phyloP scores from a whole-genome alignment of 805 yeast genomes.

The Torulaspora delbrueckii region DNA sequence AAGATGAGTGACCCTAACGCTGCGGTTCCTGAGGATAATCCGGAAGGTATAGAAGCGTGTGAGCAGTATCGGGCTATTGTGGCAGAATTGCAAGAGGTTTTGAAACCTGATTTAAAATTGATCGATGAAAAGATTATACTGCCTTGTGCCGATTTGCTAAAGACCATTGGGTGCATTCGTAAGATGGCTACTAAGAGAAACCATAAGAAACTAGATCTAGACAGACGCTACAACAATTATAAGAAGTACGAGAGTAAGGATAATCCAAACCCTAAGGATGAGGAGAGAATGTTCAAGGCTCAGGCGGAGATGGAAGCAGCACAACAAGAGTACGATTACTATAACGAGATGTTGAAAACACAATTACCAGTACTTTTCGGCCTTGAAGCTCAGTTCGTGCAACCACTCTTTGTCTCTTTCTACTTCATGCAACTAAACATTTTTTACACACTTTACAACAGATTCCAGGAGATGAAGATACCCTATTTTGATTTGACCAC shows the following conservation, averaged over 20 bases:
- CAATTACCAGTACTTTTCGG: conserved; percentile 86
- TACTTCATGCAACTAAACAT: conserved; percentile 97
- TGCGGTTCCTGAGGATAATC: conserved; percentile 84
- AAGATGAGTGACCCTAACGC: conserved; percentile 85
- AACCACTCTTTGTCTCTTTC: conserved; percentile 88
- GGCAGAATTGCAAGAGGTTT: conserved; percentile 72
- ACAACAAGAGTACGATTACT: conserved; percentile 92
- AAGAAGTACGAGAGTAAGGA: conserved; percentile 75
- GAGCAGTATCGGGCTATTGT: conserved; percentile 88
- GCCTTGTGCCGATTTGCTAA: conserved; percentile 87
- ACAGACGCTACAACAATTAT: conserved; percentile 67
- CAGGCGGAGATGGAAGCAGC: conserved; percentile 89
- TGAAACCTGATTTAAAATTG: conserved; percentile 89
- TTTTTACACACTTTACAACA: conserved; percentile 83
- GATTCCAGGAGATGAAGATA: conserved; percentile 94
- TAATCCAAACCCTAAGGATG: conserved; percentile 82
- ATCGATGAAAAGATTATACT: conserved; percentile 83
- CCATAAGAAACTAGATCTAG: conserved; percentile 91
- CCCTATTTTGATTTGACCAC: conserved; percentile 87
- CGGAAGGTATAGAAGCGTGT: conserved; percentile 92
- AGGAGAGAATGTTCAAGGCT: conserved; percentile 80
- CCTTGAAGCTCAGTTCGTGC: conserved; percentile 86
- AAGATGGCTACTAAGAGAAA: conserved; percentile 94
- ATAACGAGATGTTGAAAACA: conserved; percentile 86
- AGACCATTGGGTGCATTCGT: conserved; percentile 74